A percentile compares a stretch with the other conserved stretches of the same genome.
Conservation (phyloP, 108 stramenopile species). For the Stephanodiscus minutulus region DNA sequence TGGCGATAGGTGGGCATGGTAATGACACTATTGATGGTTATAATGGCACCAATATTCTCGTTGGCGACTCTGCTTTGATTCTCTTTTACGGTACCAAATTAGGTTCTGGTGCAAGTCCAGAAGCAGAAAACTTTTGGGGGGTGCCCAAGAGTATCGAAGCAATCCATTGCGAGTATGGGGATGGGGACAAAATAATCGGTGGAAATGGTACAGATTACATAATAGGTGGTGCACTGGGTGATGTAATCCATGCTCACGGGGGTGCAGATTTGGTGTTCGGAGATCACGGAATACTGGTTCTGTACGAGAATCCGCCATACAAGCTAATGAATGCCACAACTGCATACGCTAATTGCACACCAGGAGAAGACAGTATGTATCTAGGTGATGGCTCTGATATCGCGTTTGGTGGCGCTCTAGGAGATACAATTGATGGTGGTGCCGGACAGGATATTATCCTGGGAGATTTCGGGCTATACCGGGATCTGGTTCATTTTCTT, state of each 20-base stretch:
- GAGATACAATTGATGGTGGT: slow-evolving; percentile 31
- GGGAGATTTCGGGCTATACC: slow-evolving; percentile 32
- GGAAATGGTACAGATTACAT: slow-evolving; percentile 28
- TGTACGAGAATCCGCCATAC: slow-evolving; percentile 16
- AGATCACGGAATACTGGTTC: slow-evolving; percentile 31
- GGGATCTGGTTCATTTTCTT: slow-evolving; percentile 12
- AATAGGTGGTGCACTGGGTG: slow-evolving; percentile 21
- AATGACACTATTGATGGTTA: slow-evolving; percentile 24
- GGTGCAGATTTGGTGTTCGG: slow-evolving; percentile 39
- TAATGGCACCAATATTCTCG: slow-evolving; percentile 28
- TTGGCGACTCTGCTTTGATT: slow-evolving; percentile 20
- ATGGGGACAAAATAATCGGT: slow-evolving; percentile 17
- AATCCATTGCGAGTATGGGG: slow-evolving; percentile 20
- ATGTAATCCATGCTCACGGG: slow-evolving; percentile 7
- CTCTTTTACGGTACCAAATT: background rate
- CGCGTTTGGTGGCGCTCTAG: slow-evolving; percentile 40
- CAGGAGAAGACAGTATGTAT: slow-evolving; percentile 31
- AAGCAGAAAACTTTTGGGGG: slow-evolving; percentile 3
- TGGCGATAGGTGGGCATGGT: slow-evolving; percentile 24
- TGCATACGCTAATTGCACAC: slow-evolving; percentile 12
- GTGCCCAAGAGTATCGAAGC: slow-evolving; percentile 15
- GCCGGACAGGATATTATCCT: slow-evolving; percentile 37
- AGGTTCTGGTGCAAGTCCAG: slow-evolving; percentile 6
- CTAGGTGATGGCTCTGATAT: slow-evolving; percentile 36
- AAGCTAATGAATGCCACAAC: slow-evolving; percentile 29